Percentiles rank a stretch among this genome's conserved stretches.
These are phyloP conservation scores for Diplodia sapinea DNA, from an alignment of 2,329 filamentous ascomycete species.

Conservation along the genomic window DNA sequence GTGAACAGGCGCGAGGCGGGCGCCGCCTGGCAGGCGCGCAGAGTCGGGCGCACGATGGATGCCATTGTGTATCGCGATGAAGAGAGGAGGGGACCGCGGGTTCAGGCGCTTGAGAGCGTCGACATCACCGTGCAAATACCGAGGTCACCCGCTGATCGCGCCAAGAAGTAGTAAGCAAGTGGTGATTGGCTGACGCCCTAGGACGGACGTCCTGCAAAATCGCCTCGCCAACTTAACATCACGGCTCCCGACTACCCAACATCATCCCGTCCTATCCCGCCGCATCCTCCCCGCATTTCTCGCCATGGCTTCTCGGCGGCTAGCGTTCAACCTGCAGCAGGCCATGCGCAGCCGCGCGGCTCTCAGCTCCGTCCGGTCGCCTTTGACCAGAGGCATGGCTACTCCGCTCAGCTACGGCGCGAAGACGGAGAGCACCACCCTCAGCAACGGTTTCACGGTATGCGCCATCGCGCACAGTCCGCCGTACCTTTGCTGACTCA, in stretches of 20 bases:
- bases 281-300: constrained; percentile 35
- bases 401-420: constrained; percentile 75
- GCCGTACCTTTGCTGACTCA: constrained; percentile 43
- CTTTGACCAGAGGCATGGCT: constrained; percentile 85
- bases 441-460: constrained; percentile 98
- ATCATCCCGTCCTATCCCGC: constrained; percentile 49
- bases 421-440: constrained; percentile 94
- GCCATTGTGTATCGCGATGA: constrained; percentile 52
- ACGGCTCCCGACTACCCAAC: constrained; percentile 54
- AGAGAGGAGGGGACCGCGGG: constrained; percentile 3
- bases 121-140: constrained; percentile 27
- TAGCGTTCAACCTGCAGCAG: constrained; percentile 92
- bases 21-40: constrained; percentile 52
- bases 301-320: constrained; percentile 92
- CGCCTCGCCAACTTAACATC: background rate
- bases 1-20: constrained; percentile 54
- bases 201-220: constrained; percentile 26
- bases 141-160: constrained; percentile 29
- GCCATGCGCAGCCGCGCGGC: constrained; percentile 86
- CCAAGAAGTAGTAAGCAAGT: constrained; percentile 26
- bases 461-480: constrained; percentile 38
- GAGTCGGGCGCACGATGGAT: constrained; percentile 57
- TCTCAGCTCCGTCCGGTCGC: constrained; percentile 73
- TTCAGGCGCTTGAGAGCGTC: constrained; percentile 2
- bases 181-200: constrained; percentile 23